Conservation (phyloP, 257 asterid genomes). For the Haberlea rhodopensis region DNA sequence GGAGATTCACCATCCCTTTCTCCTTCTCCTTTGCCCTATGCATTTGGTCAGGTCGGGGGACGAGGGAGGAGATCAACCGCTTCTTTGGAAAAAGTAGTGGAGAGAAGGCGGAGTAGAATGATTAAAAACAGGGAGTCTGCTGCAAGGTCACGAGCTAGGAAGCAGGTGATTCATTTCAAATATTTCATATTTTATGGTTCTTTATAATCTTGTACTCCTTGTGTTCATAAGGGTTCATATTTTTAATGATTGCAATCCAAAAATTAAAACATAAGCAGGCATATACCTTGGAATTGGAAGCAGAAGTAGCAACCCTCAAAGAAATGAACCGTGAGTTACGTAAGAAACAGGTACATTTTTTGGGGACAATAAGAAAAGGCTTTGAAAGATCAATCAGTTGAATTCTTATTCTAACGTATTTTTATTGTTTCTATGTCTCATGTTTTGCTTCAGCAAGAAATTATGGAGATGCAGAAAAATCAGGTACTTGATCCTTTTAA, state of each 20-base stretch:
- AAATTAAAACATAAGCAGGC: constrained; percentile 25
- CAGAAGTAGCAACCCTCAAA: constrained; percentile 44
- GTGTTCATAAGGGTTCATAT: background rate
- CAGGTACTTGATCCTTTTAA: constrained; percentile 26
- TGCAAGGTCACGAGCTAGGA: constrained; percentile 22
- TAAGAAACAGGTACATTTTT: constrained; percentile 33
- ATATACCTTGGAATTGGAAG: constrained; percentile 43
- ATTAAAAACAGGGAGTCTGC: constrained; percentile 22
- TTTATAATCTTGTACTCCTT: background rate
- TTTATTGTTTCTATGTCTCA: background rate
- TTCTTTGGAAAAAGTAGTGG: constrained; percentile 33
- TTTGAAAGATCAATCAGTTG: background rate
- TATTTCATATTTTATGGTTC: background rate
- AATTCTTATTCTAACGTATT: background rate
- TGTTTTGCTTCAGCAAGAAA: constrained; percentile 34
- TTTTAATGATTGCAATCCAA: background rate
- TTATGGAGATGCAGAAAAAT: constrained; percentile 42
- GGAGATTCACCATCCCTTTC: constrained; percentile 56
- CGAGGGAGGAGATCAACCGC: constrained; percentile 38
- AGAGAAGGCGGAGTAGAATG: constrained; percentile 22
- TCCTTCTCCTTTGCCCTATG: constrained; percentile 53
- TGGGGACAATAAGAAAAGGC: background rate
- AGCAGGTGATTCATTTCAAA: constrained; percentile 41
- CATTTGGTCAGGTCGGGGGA: constrained; percentile 44
- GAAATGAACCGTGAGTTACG: constrained; percentile 37